These are phyloP conservation scores for Coniochaeta pulveracea DNA, from an alignment of 2,329 filamentous ascomycete species.

Conservation along the genomic window DNA sequence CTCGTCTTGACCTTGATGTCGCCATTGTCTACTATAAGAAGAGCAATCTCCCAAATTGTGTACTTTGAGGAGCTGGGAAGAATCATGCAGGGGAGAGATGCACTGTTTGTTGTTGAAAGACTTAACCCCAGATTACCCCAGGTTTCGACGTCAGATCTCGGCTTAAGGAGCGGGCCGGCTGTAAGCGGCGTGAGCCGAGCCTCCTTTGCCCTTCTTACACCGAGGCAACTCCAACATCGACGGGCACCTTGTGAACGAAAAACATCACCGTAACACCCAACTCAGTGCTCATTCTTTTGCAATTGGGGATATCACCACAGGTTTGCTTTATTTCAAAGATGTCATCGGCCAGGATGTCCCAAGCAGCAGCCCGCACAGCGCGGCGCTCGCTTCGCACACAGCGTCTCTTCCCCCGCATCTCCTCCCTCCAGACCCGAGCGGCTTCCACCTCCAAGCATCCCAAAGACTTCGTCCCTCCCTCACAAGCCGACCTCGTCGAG, in stretches of 20 bases:
- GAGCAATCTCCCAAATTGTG: too few species aligned
- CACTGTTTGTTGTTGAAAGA: not conserved
- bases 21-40: constrained; percentile 27
- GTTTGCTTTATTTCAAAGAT: constrained; percentile 17
- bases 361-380: constrained; percentile 18
- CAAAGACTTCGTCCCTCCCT: constrained; percentile 54
- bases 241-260: too few species aligned
- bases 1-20: constrained; percentile 31
- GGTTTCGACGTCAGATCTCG: not conserved
- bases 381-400: constrained; percentile 11
- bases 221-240: constrained; percentile 2
- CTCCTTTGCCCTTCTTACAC: not conserved
- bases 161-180: constrained; percentile 19
- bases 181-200: constrained; percentile 25
- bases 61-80: not conserved
- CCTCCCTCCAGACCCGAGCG: constrained; percentile 15
- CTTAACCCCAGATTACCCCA: not conserved
- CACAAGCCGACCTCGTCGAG: constrained; percentile 64
- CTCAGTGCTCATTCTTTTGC: not conserved
- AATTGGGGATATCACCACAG: not conserved
- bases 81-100: not conserved
- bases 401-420: constrained; percentile 18
- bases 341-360: constrained; percentile 26
- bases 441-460: constrained; percentile 47
- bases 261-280: too few species aligned